These are phyloP conservation scores for Nemania sp. DNA, from an alignment of 2,329 filamentous ascomycete genomes.

Conservation along the genomic window DNA sequence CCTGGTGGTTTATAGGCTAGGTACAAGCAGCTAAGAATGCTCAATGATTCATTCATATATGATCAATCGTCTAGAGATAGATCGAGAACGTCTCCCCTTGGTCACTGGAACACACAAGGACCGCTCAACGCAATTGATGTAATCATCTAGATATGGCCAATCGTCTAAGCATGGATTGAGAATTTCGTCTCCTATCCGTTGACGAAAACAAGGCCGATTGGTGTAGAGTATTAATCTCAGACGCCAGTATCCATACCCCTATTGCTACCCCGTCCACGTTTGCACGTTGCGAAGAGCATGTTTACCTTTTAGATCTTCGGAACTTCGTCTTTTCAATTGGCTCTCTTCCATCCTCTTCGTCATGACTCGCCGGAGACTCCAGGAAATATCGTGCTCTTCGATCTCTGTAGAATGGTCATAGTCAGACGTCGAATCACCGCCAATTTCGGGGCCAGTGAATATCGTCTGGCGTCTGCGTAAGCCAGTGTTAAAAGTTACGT, in stretches of 20 bases:
- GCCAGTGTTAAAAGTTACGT: background rate
- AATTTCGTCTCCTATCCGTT: no score
- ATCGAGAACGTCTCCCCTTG: no score
- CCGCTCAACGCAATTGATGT: no score
- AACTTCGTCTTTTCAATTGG: slow-evolving; percentile 21
- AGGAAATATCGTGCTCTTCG: slow-evolving; percentile 44
- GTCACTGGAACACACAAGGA: no score
- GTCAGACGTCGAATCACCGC: slow-evolving; percentile 27
- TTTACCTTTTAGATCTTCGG: slow-evolving; percentile 35
- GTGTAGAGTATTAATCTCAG: no score
- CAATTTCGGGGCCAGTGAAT: slow-evolving; percentile 1
- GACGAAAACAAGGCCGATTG: no score
- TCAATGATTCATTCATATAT: no score
- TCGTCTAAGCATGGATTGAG: no score
- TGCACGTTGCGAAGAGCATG: slow-evolving; percentile 17
- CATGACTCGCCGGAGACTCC: slow-evolving; percentile 52
- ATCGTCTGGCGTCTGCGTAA: slow-evolving; percentile 20
- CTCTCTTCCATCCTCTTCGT: slow-evolving; percentile 43
- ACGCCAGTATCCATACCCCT: background rate
- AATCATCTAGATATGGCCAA: no score
- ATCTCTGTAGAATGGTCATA: slow-evolving; percentile 33
- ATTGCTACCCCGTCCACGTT: slow-evolving; percentile 30
- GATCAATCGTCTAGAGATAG: no score
- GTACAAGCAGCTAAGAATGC: no score
- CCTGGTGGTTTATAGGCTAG: no score